Percentiles rank a stretch among this genome's conserved stretches.
phyloP scores from a whole-genome alignment of 108 stramenopile species.

The Stephanodiscus minutulus region DNA sequence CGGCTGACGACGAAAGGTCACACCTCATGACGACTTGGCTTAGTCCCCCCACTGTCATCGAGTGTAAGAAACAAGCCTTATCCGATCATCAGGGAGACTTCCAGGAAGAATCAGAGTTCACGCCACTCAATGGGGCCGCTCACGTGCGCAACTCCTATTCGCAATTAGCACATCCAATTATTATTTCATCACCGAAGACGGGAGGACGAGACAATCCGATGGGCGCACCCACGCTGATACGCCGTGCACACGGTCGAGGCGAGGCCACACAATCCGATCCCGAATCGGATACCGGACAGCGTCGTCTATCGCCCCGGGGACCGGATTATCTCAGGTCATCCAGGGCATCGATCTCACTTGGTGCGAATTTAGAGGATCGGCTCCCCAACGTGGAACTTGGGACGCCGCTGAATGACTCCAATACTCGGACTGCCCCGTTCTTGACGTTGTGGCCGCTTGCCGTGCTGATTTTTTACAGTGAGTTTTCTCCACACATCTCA shows the following conservation, averaged over 20 bases:
- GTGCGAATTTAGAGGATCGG: constrained; percentile 15
- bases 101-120: constrained; percentile 2
- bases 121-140: constrained; percentile 2
- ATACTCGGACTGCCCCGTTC: constrained; percentile 31
- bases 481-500: constrained; percentile 13
- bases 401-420: constrained; percentile 13
- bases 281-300: not conserved
- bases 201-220: not conserved
- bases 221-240: constrained; percentile 1
- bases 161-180: not conserved
- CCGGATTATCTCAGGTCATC: not conserved
- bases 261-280: constrained; percentile 11
- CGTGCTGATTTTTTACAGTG: constrained; percentile 89
- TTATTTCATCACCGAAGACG: not conserved
- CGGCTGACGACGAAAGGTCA: not conserved
- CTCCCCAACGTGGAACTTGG: constrained; percentile 19
- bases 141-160: constrained; percentile 10
- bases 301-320: not conserved
- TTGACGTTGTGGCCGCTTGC: constrained; percentile 68
- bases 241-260: constrained; percentile 26
- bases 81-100: not conserved
- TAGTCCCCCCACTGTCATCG: constrained; percentile 45
- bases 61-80: constrained; percentile 24
- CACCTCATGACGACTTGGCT: constrained; percentile 40
- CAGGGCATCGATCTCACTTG: constrained; percentile 18